These are phyloP conservation scores for Rhizopogon roseolus DNA, from an alignment of 768 basidiomycete genomes.

Conservation along the genomic window DNA sequence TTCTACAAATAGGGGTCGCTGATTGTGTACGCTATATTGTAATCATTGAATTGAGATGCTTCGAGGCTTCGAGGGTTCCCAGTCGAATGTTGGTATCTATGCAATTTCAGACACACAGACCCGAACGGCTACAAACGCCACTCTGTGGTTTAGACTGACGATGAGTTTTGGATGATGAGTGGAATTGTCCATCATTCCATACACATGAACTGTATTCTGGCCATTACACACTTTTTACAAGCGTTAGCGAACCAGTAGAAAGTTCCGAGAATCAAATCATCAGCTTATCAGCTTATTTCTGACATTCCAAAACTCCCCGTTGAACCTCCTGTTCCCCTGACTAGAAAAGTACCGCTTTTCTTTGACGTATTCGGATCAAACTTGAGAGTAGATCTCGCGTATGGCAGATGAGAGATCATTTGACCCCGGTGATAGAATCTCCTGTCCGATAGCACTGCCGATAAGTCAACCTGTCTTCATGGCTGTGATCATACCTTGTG, in stretches of 20 bases:
- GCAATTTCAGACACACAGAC: too few species aligned
- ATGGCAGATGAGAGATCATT: not conserved
- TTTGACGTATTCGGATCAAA: constrained; percentile 1
- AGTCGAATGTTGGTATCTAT: too few species aligned
- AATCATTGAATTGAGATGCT: not conserved
- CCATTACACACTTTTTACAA: not conserved
- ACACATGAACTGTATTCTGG: not conserved
- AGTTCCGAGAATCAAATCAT: not conserved
- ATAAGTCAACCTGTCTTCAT: constrained; percentile 24
- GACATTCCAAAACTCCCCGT: constrained; percentile 1
- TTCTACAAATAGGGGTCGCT: too few species aligned
- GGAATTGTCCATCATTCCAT: not conserved
- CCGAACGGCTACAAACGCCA: too few species aligned
- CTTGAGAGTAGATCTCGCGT: constrained; percentile 1
- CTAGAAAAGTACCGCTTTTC: constrained; percentile 1
- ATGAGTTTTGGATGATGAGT: too few species aligned
- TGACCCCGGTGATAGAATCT: not conserved
- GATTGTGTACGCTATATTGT: too few species aligned
- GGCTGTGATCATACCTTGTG: constrained; percentile 35
- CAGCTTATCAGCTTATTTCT: not conserved
- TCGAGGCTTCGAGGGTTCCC: too few species aligned
- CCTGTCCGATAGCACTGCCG: constrained; percentile 11
- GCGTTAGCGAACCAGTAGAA: not conserved
- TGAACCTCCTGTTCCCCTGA: constrained; percentile 2
- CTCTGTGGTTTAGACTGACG: too few species aligned